phyloP scores from a whole-genome alignment of 1,284 basidiomycete species.

The Porphyrellus sp. region DNA sequence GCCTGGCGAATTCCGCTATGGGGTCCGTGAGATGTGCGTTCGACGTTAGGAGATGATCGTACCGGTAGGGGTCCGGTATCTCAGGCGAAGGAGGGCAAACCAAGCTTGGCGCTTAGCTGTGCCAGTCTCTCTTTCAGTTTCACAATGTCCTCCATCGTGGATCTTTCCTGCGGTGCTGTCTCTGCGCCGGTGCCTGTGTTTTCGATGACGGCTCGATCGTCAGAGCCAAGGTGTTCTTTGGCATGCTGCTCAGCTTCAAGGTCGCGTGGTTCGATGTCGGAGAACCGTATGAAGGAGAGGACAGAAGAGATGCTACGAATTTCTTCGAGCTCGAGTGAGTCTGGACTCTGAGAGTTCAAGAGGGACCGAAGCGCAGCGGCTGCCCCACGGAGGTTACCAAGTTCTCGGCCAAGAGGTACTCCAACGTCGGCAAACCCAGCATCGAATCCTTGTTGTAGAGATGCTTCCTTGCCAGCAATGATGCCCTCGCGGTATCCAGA shows the following conservation, averaged over 20 bases:
- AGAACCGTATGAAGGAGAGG: slow-evolving; percentile 59
- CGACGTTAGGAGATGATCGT: not conserved
- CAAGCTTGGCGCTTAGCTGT: slow-evolving; percentile 34
- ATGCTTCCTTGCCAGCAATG: slow-evolving; percentile 76
- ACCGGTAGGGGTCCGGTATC: not conserved
- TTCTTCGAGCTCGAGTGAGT: slow-evolving; percentile 36
- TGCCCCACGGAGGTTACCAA: slow-evolving; percentile 70
- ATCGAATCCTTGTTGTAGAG: slow-evolving; percentile 81
- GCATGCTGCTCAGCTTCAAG: slow-evolving; percentile 71
- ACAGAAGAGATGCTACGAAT: slow-evolving; percentile 48
- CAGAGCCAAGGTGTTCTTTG: slow-evolving; percentile 51
- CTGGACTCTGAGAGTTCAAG: slow-evolving; percentile 35
- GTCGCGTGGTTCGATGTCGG: slow-evolving; percentile 68
- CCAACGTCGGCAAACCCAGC: slow-evolving; percentile 70
- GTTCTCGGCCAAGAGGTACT: slow-evolving; percentile 66
- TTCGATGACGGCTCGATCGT: slow-evolving; percentile 34
- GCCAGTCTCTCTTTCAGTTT: slow-evolving; percentile 42
- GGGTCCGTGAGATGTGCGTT: not conserved
- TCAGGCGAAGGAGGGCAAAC: slow-evolving; percentile 29
- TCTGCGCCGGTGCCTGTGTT: slow-evolving; percentile 45
- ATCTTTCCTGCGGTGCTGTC: slow-evolving; percentile 21
- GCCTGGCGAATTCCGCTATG: not conserved
- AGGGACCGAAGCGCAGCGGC: slow-evolving; percentile 58
- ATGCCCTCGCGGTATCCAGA: slow-evolving; percentile 87
- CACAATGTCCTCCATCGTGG: slow-evolving; percentile 42